Conservation (phyloP, 2,329 filamentous ascomycete genomes). For the Nemania abortiva region DNA sequence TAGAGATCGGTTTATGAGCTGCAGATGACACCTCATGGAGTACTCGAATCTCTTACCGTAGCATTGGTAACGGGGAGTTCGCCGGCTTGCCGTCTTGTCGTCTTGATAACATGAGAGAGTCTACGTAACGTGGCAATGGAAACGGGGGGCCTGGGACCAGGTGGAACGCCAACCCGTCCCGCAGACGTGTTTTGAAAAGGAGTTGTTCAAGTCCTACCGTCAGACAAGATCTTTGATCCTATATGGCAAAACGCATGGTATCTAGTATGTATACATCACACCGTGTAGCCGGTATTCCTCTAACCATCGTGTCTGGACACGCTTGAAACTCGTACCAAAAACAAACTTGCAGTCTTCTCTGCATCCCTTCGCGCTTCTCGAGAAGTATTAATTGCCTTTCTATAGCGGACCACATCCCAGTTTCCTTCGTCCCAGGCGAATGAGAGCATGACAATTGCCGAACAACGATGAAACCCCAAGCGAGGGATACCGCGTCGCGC, state of each 20-base stretch:
- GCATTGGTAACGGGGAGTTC: too few species aligned
- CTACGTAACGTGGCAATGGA: background rate
- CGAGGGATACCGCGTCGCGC: background rate
- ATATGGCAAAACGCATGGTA: constrained; percentile 12
- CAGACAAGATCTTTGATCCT: constrained; percentile 17
- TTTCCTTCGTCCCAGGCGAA: background rate
- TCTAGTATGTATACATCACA: constrained; percentile 27
- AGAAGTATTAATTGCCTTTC: background rate
- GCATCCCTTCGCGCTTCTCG: background rate
- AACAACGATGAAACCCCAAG: constrained; percentile 1
- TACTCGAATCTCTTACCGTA: background rate
- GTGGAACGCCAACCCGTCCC: constrained; percentile 5
- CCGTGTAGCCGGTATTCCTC: constrained; percentile 8
- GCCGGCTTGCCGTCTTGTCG: background rate
- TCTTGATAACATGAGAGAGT: background rate
- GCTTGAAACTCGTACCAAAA: constrained; percentile 17
- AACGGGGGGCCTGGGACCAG: background rate
- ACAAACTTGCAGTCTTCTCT: background rate
- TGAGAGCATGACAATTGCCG: background rate
- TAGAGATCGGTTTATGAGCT: background rate
- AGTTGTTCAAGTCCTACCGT: constrained; percentile 18
- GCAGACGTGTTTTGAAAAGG: constrained; percentile 15
- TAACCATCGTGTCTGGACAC: constrained; percentile 11
- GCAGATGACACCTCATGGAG: background rate
- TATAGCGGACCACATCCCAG: background rate